Evolutionary conservation across 2,329 filamentous ascomycete species (phyloP), one percentile per base, ranked within the genome.

Genomic region (Paecilomyces variotii): DNA sequence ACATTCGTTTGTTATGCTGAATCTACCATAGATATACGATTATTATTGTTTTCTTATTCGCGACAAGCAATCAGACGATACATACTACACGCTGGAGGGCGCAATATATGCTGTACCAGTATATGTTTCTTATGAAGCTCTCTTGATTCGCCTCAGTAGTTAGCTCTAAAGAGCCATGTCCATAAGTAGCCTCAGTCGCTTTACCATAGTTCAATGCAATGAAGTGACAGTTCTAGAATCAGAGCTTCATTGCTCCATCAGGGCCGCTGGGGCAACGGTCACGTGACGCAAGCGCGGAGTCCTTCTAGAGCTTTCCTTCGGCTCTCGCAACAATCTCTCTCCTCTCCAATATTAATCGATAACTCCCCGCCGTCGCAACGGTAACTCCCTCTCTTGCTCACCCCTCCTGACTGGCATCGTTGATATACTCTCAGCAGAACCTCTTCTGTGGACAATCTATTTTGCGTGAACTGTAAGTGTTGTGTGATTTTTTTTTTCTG

Each of bases 301-400:
- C 60, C 63, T 74, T 74, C 72, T 74, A 74, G 71, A 73, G 67
- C 66, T 70, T 74, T 74, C 72, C 67, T 68, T 74, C 58, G 59
- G 51, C 55, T 61, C 56, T 58, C 62, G 14, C 55, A 53, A 59
- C 59, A 35, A 56, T 54, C 53, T 60, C 53, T 26, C 53, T 27
- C 19, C 30, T 35, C 27, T 60, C 32, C n/a, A 19, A 45, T 19
- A 14, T 10, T 14, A 45, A 45, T 45, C 19, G 19, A 35, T 28
- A 26, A 53, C 56, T 52, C 50, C 57, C 56, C 54, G 57, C 52
- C 52, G 39, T 57, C 56, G 45, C 24, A 25, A 60, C 60, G 62
- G 63, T 58, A 58, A 24, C 60, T 59, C 59, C 53, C 58, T 56
- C 39, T 45, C 50, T 54, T 57, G 55, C 54, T 24, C 35, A 57